Conservation (phyloP, 1,284 basidiomycete genomes). For the Boletellus deceptivus region DNA sequence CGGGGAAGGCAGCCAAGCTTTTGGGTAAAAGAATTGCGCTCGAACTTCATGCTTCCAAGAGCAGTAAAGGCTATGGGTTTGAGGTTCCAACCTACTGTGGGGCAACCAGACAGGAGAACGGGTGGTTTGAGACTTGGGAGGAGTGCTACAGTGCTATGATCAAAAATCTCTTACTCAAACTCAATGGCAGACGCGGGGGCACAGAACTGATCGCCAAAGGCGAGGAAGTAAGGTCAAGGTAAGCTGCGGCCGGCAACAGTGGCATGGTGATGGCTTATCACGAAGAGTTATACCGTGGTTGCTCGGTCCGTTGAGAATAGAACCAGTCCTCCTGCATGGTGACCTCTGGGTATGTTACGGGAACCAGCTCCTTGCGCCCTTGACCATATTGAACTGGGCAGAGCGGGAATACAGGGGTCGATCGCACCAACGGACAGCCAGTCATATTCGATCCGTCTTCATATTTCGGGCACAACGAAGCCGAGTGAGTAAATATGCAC, state of each 20-base stretch:
- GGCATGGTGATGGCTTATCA: conserved; percentile 9
- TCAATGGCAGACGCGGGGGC: conserved; percentile 47
- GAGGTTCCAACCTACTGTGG: conserved; percentile 79
- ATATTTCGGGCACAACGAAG: conserved; percentile 85
- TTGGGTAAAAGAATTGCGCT: conserved; percentile 65
- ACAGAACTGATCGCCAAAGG: conserved; percentile 53
- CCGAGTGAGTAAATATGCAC: conserved; percentile 59
- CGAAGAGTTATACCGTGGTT: conserved; percentile 75
- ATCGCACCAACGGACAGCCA: conserved; percentile 53
- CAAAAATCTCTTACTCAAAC: conserved; percentile 57
- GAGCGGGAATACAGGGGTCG: conserved; percentile 73
- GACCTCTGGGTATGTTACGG: conserved; percentile 71
- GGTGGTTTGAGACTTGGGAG: conserved; percentile 74
- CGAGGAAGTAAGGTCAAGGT: conserved; percentile 57
- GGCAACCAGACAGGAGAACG: conserved; percentile 72
- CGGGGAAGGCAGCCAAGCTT: conserved; percentile 43
- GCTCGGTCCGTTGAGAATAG: conserved; percentile 56
- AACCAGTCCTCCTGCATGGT: conserved; percentile 81
- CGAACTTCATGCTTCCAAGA: conserved; percentile 60
- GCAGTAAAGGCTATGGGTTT: conserved; percentile 68
- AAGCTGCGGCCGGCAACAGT: conserved; percentile 27
- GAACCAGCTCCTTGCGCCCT: background rate
- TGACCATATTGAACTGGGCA: conserved; percentile 28
- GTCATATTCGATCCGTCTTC: conserved; percentile 83
- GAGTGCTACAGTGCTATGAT: conserved; percentile 69